Evolutionary conservation across 192 early-diverging fungal species (phyloP).

Genomic region (Gigaspora rosea): DNA sequence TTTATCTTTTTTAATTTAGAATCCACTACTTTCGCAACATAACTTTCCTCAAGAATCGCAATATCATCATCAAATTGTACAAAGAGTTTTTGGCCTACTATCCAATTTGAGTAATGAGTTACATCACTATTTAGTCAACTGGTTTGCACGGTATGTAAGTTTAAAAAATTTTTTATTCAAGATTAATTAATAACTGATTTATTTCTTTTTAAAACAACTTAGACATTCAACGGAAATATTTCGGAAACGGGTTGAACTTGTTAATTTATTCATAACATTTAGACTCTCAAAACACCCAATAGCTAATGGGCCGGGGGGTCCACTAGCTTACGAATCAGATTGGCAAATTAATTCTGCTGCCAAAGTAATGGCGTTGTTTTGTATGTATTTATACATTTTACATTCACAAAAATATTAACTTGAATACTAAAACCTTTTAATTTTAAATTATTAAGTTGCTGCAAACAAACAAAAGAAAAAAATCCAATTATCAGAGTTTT

Average conservation of each 20-base stretch:
- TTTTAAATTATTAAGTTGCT: slow-evolving; percentile 18
- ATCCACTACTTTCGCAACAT: slow-evolving; percentile 78
- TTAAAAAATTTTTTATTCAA: neutral
- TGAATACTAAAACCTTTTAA: neutral
- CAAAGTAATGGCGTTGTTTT: slow-evolving; percentile 85
- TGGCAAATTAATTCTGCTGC: slow-evolving; percentile 84
- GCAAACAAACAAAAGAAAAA: slow-evolving; percentile 69
- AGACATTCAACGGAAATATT: slow-evolving; percentile 63
- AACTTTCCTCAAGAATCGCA: slow-evolving; percentile 73
- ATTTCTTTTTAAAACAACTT: neutral
- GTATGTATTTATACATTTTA: slow-evolving; percentile 48
- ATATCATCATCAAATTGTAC: slow-evolving; percentile 84
- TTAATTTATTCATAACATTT: slow-evolving; percentile 85
- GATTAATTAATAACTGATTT: neutral
- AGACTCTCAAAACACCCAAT: slow-evolving; percentile 67
- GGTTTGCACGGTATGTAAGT: slow-evolving; percentile 66
- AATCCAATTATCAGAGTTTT: slow-evolving; percentile 76
- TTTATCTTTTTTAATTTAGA: slow-evolving; percentile 46
- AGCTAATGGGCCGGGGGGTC: slow-evolving; percentile 15
- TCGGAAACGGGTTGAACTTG: slow-evolving; percentile 72
- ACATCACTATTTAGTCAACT: slow-evolving; percentile 86
- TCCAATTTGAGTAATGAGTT: slow-evolving; percentile 81
- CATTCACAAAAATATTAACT: slow-evolving; percentile 16
- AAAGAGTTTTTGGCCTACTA: slow-evolving; percentile 77
- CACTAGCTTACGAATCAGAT: slow-evolving; percentile 72